Evolutionary conservation across 2,329 filamentous ascomycete genomes (phyloP), one percentile per base, ranked within the genome.

Genomic region (Cercospora sp.): DNA sequence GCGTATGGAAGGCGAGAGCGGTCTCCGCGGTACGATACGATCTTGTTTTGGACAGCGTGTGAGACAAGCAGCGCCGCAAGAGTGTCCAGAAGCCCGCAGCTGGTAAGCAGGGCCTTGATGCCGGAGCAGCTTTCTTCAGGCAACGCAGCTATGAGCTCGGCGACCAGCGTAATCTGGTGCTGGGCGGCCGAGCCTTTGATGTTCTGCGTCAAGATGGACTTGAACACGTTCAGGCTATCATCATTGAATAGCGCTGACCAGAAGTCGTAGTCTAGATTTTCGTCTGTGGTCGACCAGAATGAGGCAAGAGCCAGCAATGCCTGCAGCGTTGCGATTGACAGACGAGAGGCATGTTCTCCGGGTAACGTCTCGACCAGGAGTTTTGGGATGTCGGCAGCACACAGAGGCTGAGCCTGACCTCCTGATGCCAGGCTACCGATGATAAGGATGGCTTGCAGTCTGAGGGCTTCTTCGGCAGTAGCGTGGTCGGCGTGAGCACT

Each of bases 381-480:
- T 7, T 88, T 85, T n/a, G 96, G 82, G 9, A 89, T 85, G 67
- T 85, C 84, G 64, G 89, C 89, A 28, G 89, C 86, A 69, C 93
- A 84, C 30, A 98, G 83, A 16, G 93, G 91, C 6, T 85, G 81
- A 16, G 90, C 83, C 55, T 92, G 88, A 5, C 94, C 94, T 93
- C 94, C 93, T 81, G 91, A 90, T 66, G 93, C 92, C 76, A 98
- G 87, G 79, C 92, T 95, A 58, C 90, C 90, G 40, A 97, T 82
- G n/a, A 97, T 86, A 71, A 96, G 89, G 45, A 94, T 86, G n/a
- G 91, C 90, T 78, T 97, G 92, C 66, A 95, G 82, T 72, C 88
- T 87, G 59, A 90, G 85, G 55, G 87, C 85, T 66, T 94, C 90
- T 68, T 91, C 88, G 10, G 89, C 86, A 2, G 84, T 85, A 72